Conservation (phyloP, 2,329 filamentous ascomycete species). For the Aspergillus luchuensis region DNA sequence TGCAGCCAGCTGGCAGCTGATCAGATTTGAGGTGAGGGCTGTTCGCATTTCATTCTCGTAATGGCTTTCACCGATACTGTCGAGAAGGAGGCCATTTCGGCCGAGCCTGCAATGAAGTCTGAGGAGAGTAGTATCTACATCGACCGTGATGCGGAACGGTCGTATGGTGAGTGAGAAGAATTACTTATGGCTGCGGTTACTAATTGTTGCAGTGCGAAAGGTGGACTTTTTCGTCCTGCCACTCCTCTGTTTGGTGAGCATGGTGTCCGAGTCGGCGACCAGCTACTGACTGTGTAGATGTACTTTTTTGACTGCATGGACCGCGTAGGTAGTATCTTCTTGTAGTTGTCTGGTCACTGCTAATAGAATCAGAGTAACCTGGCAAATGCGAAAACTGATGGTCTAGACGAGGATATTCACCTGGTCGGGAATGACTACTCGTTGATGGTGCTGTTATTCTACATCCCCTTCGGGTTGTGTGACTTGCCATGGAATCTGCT, state of each 20-base stretch:
- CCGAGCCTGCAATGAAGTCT: slow-evolving; percentile 24
- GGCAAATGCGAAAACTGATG: slow-evolving; percentile 51
- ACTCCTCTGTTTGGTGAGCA: slow-evolving; percentile 42
- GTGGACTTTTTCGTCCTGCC: slow-evolving; percentile 49
- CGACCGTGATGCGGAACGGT: slow-evolving; percentile 36
- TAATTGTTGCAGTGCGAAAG: slow-evolving; percentile 29
- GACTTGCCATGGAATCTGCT: slow-evolving; percentile 50
- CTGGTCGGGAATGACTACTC: slow-evolving; percentile 41
- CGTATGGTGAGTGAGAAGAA: slow-evolving; percentile 31
- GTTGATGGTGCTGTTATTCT: slow-evolving; percentile 50
- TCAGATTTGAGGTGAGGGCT: background rate
- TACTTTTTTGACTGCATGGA: slow-evolving; percentile 44
- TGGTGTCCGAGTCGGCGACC: background rate
- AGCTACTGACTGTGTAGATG: slow-evolving; percentile 27
- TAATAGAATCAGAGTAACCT: slow-evolving; percentile 45
- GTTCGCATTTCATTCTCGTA: background rate
- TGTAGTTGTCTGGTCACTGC: background rate
- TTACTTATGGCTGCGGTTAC: background rate
- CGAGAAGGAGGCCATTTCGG: slow-evolving; percentile 5
- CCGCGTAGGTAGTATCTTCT: slow-evolving; percentile 19
- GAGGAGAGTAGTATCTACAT: slow-evolving; percentile 28
- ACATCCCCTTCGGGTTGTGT: slow-evolving; percentile 54
- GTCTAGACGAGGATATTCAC: slow-evolving; percentile 45
- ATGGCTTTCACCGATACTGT: background rate
- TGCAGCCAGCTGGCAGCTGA: background rate